Evolutionary conservation across 2,329 filamentous ascomycete genomes (phyloP).

Genomic region (Trichophaea hybrida): DNA sequence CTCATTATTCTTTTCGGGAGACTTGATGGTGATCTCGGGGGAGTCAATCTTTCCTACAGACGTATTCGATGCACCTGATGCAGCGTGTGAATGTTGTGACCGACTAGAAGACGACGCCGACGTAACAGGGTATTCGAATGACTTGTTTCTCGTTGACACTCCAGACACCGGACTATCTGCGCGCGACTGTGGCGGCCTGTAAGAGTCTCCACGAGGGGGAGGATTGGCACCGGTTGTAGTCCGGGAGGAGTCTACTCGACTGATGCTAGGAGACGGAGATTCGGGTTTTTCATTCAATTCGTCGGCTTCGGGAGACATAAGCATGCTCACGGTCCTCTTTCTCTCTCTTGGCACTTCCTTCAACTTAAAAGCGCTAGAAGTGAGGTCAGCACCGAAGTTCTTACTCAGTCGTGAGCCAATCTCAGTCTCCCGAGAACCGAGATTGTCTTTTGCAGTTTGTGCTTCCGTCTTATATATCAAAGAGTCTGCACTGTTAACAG

Average conservation of each 20-base stretch:
- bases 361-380: slow-evolving; percentile 19
- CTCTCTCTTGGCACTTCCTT: slow-evolving; percentile 23
- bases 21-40: neutral
- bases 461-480: neutral
- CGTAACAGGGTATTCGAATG: slow-evolving; percentile 17
- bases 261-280: neutral
- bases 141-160: slow-evolving; percentile 7
- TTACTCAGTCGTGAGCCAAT: no score
- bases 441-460: neutral
- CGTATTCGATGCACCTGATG: slow-evolving; percentile 16
- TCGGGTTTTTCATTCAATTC: neutral
- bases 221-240: neutral
- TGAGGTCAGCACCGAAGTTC: slow-evolving; percentile 1
- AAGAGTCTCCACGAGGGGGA: slow-evolving; percentile 19
- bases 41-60: neutral
- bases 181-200: slow-evolving; percentile 12
- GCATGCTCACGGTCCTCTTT: slow-evolving; percentile 16
- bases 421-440: no score
- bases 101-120: slow-evolving; percentile 15
- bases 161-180: slow-evolving; percentile 8
- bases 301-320: slow-evolving; percentile 5
- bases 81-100: slow-evolving; percentile 16
- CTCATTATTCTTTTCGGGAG: no score
- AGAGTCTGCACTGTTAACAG: slow-evolving; percentile 1
- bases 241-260: slow-evolving; percentile 1